Evolutionary conservation across 768 basidiomycete species (phyloP).

Genomic region (Suillus hirtellus): DNA sequence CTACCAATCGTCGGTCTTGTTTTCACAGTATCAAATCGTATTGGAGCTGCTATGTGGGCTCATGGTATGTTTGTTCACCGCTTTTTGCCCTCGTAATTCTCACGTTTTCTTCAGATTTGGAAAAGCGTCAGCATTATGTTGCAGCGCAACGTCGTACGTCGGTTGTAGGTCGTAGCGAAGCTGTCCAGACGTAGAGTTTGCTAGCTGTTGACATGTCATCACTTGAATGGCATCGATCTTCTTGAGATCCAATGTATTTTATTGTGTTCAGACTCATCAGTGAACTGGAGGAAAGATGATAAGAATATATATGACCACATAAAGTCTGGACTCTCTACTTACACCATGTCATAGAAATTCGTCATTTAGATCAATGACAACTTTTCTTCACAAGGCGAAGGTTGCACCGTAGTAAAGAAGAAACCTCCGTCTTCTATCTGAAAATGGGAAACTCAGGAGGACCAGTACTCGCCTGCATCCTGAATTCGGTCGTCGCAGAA

Average conservation of each 20-base stretch:
- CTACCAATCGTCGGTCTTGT: constrained; percentile 80
- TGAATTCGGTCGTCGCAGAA: too few relatives aligned
- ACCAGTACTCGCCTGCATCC: too few relatives aligned
- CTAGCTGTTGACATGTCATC: neutral
- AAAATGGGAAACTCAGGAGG: too few relatives aligned
- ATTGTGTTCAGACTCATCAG: too few relatives aligned
- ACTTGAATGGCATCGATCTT: neutral
- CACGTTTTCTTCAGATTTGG: constrained; percentile 47
- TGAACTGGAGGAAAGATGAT: too few relatives aligned
- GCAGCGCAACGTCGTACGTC: constrained; percentile 25
- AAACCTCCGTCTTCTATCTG: too few relatives aligned
- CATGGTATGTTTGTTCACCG: constrained; percentile 49
- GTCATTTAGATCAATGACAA: too few relatives aligned
- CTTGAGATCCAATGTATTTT: neutral
- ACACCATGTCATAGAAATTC: too few relatives aligned
- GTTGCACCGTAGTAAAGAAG: too few relatives aligned
- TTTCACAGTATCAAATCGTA: constrained; percentile 83
- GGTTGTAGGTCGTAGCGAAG: neutral
- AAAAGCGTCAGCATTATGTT: constrained; percentile 55
- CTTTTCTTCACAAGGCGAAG: too few relatives aligned
- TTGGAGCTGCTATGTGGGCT: constrained; percentile 96
- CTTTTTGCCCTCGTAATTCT: neutral
- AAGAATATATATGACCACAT: too few relatives aligned
- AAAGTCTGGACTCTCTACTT: too few relatives aligned
- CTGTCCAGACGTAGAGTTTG: neutral